phyloP scores from a whole-genome alignment of 768 basidiomycete species.

The Leccinellum luteum region DNA sequence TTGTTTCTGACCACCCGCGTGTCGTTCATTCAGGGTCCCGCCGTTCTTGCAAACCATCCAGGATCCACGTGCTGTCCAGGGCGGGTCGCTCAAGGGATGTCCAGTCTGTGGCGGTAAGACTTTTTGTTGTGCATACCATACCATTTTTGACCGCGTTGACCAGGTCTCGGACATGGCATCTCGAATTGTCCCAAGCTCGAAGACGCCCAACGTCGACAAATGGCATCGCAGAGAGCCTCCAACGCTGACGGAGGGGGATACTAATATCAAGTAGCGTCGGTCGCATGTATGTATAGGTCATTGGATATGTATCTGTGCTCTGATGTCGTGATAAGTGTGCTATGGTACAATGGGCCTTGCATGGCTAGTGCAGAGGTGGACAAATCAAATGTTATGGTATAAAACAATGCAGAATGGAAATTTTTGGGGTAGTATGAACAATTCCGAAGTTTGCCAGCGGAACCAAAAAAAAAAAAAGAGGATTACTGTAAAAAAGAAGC shows the following conservation, averaged over 20 bases:
- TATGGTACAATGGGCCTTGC: conserved; percentile 8
- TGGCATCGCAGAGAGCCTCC: conserved; percentile 78
- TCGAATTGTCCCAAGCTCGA: conserved; percentile 96
- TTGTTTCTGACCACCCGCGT: neutral
- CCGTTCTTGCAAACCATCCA: conserved; percentile 89
- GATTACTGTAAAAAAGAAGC: neutral
- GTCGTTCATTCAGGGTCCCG: conserved; percentile 63
- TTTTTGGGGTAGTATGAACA: conserved; percentile 2
- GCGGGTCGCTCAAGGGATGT: conserved; percentile 81
- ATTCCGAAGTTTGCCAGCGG: neutral
- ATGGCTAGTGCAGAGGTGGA: neutral
- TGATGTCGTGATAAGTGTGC: conserved; percentile 1
- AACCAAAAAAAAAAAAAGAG: neutral
- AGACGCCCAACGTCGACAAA: conserved; percentile 85
- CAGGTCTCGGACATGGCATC: conserved; percentile 91
- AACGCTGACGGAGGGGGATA: conserved; percentile 58
- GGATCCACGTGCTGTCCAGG: conserved; percentile 81
- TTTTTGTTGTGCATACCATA: neutral
- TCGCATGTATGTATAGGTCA: neutral
- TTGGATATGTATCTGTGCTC: neutral
- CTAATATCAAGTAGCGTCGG: neutral
- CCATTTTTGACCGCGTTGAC: neutral
- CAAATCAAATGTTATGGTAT: neutral
- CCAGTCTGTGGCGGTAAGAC: conserved; percentile 88
- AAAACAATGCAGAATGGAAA: conserved; percentile 4